Conservation (phyloP, 2,329 filamentous ascomycete genomes). For the Hyphodiscus sp. region DNA sequence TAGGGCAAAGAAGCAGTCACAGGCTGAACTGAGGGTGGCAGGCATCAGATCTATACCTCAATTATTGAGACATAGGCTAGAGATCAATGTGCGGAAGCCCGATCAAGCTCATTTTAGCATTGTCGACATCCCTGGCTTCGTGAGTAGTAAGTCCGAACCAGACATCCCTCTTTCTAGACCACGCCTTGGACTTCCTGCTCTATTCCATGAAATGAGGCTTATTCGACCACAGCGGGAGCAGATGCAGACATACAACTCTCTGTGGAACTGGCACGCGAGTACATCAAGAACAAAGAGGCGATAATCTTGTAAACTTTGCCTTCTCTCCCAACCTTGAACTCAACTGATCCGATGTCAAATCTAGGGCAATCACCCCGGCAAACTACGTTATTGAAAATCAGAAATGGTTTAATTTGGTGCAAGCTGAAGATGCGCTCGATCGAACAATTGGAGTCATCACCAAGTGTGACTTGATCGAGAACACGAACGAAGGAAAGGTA, state of each 20-base stretch:
- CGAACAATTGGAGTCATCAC: constrained; percentile 11
- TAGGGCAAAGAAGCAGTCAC: background rate
- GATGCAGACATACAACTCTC: constrained; percentile 4
- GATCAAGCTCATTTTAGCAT: constrained; percentile 9
- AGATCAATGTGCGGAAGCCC: constrained; percentile 6
- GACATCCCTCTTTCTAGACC: background rate
- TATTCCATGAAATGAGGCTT: background rate
- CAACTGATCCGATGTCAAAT: background rate
- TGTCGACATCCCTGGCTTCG: constrained; percentile 9
- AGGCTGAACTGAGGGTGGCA: too few relatives aligned
- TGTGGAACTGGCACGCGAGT: constrained; percentile 2
- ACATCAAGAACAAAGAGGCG: constrained; percentile 7
- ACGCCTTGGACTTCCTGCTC: background rate
- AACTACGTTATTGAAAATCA: constrained; percentile 1
- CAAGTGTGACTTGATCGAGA: constrained; percentile 3
- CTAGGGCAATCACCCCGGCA: constrained; percentile 7
- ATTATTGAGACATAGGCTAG: constrained; percentile 7
- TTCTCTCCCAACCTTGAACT: background rate
- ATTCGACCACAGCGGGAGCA: constrained; percentile 2
- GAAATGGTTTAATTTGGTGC: constrained; percentile 2
- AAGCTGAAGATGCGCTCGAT: background rate
- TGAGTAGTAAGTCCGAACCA: constrained; percentile 5
- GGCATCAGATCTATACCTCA: constrained; percentile 1
- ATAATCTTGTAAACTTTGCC: constrained; percentile 5
- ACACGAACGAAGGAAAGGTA: constrained; percentile 3